Evolutionary conservation across 352 stramenopile species (phyloP).

Genomic region (Phytophthora pisi): DNA sequence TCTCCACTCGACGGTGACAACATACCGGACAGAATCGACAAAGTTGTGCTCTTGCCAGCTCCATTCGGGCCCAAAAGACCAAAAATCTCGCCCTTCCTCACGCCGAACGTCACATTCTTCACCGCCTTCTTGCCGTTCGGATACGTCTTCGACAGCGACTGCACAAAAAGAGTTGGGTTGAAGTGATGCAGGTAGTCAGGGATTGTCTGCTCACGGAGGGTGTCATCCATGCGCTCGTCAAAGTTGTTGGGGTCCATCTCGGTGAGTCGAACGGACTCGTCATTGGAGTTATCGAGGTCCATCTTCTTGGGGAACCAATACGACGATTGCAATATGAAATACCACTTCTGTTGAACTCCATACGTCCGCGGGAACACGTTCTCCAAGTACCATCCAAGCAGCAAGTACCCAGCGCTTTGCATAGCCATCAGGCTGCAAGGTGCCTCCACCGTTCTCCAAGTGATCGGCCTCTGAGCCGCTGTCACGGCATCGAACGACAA

Average conservation of each 20-base stretch:
- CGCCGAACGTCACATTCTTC: conserved; percentile 83
- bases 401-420: conserved; percentile 87
- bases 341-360: conserved; percentile 91
- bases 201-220: conserved; percentile 67
- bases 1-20: conserved; percentile 79
- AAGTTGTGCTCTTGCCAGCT: conserved; percentile 95
- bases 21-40: conserved; percentile 96
- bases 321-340: conserved; percentile 88
- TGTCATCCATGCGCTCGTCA: conserved; percentile 53
- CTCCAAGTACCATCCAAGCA: conserved; percentile 95
- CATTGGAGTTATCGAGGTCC: conserved; percentile 1
- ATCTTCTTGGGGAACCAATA: conserved; percentile 74
- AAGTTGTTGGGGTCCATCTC: conserved; percentile 30
- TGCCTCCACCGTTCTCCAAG: conserved; percentile 48
- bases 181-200: conserved; percentile 61
- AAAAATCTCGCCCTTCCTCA: conserved; percentile 93
- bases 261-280: conserved; percentile 32
- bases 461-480: conserved; percentile 41
- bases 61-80: conserved; percentile 94
- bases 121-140: conserved; percentile 82
- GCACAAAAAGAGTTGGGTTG: conserved; percentile 63
- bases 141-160: conserved; percentile 69
- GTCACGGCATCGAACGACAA: conserved; percentile 56
- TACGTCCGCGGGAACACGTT: conserved; percentile 92
- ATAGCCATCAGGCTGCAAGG: conserved; percentile 72